phyloP scores from a whole-genome alignment of 2,329 filamentous ascomycete genomes.

The Truncatella angustata region DNA sequence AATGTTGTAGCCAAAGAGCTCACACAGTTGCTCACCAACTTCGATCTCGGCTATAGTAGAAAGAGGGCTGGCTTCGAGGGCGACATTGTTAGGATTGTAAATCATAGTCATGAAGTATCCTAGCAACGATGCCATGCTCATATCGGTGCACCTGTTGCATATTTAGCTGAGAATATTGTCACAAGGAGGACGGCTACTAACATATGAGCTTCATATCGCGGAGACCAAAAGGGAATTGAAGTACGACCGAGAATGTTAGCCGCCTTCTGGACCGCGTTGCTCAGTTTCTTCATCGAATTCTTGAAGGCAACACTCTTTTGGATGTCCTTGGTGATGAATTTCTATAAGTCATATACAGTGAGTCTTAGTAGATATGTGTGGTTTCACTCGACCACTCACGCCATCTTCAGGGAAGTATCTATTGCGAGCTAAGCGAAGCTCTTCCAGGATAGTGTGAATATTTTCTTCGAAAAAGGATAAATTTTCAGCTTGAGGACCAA shows the following conservation, averaged over 20 bases:
- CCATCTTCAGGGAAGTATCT: constrained; percentile 36
- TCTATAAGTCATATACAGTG: constrained; percentile 13
- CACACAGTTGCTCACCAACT: constrained; percentile 43
- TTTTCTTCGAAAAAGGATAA: constrained; percentile 36
- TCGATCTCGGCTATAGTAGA: constrained; percentile 42
- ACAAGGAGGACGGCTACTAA: constrained; percentile 20
- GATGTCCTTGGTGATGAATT: constrained; percentile 35
- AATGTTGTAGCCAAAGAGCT: constrained; percentile 43
- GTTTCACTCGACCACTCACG: constrained; percentile 19
- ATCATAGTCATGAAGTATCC: constrained; percentile 50
- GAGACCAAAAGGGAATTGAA: constrained; percentile 45
- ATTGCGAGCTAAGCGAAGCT: constrained; percentile 29
- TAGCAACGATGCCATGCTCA: constrained; percentile 40
- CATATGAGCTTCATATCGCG: constrained; percentile 47
- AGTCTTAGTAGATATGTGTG: too few species aligned
- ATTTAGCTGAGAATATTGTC: constrained; percentile 3
- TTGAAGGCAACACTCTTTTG: constrained; percentile 33
- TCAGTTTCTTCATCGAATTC: constrained; percentile 30
- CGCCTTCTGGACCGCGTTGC: constrained; percentile 31
- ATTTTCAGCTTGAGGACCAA: constrained; percentile 41
- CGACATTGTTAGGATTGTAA: constrained; percentile 49
- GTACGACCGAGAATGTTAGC: constrained; percentile 37
- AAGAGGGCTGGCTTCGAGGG: constrained; percentile 43
- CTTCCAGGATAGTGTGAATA: constrained; percentile 37
- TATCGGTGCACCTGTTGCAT: constrained; percentile 29